A percentile compares a stretch with the other conserved stretches of the same genome.
phyloP scores from a whole-genome alignment of 2,329 filamentous ascomycete genomes.

The Cladobotryum protrusum region DNA sequence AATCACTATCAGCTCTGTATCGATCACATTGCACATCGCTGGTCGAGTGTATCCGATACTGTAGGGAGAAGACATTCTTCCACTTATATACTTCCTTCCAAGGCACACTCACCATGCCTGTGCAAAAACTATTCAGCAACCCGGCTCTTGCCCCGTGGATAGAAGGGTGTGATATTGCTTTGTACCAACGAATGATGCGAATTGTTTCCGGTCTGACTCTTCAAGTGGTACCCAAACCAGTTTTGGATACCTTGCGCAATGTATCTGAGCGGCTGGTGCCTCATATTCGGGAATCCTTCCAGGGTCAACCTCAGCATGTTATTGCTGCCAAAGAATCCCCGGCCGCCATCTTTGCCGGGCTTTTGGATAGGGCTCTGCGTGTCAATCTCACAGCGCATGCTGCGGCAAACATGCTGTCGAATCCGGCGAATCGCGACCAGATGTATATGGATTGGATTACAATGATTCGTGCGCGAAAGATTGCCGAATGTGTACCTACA shows the following conservation, averaged over 20 bases:
- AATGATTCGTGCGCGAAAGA: conserved; percentile 55
- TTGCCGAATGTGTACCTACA: conserved; percentile 57
- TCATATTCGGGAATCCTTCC: conserved; percentile 81
- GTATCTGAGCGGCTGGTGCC: conserved; percentile 76
- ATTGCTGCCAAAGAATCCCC: conserved; percentile 81
- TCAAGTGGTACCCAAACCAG: conserved; percentile 82
- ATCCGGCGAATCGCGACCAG: conserved; percentile 81
- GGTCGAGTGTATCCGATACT: conserved; percentile 91
- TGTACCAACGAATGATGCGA: conserved; percentile 95
- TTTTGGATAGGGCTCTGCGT: conserved; percentile 79
- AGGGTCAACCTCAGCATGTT: conserved; percentile 78
- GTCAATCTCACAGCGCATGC: conserved; percentile 94
- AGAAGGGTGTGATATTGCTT: conserved; percentile 86
- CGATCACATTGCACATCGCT: conserved; percentile 92
- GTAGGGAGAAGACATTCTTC: conserved; percentile 95
- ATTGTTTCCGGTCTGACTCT: conserved; percentile 84
- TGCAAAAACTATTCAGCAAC: conserved; percentile 84
- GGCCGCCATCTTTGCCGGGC: conserved; percentile 78
- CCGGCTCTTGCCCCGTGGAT: conserved; percentile 85
- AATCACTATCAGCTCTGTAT: conserved; percentile 80
- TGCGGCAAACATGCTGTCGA: conserved; percentile 85
- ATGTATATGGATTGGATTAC: conserved; percentile 93
- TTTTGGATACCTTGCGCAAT: conserved; percentile 78
- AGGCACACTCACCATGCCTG: conserved; percentile 91
- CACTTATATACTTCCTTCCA: conserved; percentile 93